phyloP scores from a whole-genome alignment of 768 basidiomycete species.

The Suillus ampliporus region DNA sequence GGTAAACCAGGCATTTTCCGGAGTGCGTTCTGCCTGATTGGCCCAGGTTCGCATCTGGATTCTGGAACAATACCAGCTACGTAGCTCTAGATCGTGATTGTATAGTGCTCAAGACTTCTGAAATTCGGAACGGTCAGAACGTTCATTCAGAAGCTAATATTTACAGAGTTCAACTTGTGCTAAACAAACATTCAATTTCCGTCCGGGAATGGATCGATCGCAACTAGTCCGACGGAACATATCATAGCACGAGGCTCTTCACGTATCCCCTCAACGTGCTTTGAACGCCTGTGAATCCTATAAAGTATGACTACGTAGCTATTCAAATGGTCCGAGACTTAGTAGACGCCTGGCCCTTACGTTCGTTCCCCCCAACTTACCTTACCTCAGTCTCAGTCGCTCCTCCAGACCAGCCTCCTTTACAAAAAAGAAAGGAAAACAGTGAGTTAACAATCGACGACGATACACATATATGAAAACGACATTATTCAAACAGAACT shows the following conservation, averaged over 20 bases:
- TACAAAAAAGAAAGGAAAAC: no score
- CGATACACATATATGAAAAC: conserved; percentile 7
- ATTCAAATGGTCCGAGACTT: not conserved
- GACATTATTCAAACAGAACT: not conserved
- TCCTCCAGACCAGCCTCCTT: not conserved
- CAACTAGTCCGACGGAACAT: not conserved
- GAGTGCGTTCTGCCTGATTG: not conserved
- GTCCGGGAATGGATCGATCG: not conserved
- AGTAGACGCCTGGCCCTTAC: not conserved
- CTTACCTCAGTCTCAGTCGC: not conserved
- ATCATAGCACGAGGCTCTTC: not conserved
- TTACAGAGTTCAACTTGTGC: not conserved
- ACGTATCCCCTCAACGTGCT: not conserved
- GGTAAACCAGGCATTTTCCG: not conserved
- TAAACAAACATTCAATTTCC: not conserved
- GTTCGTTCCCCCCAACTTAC: not conserved
- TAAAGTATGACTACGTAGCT: not conserved
- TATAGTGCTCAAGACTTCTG: no score
- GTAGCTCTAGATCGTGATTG: not conserved
- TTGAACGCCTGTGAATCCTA: not conserved
- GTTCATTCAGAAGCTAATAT: no score
- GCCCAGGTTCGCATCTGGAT: not conserved
- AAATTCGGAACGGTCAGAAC: no score
- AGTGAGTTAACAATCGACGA: no score
- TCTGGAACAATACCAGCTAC: not conserved